Evolutionary conservation across 192 early-diverging fungal genomes (phyloP).

Genomic region (Coemansia sp.): DNA sequence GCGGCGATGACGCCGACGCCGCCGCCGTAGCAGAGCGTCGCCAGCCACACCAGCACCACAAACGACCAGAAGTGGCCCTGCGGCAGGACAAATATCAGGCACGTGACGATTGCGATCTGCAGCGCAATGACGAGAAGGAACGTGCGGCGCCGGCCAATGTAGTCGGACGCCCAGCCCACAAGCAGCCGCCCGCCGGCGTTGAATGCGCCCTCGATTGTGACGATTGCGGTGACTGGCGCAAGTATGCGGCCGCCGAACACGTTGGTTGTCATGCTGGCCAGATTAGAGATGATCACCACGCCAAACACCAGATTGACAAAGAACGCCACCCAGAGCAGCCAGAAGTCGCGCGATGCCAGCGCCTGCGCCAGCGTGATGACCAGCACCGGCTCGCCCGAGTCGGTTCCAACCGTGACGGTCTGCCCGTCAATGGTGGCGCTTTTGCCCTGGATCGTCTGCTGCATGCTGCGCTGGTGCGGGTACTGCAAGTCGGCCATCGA

Average conservation of each 20-base stretch:
- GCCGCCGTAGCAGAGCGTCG: slow-evolving; percentile 73
- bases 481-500: slow-evolving; percentile 39
- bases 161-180: slow-evolving; percentile 63
- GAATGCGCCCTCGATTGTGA: slow-evolving; percentile 66
- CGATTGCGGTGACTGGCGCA: slow-evolving; percentile 48
- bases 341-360: slow-evolving; percentile 61
- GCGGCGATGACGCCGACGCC: slow-evolving; percentile 79
- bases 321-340: slow-evolving; percentile 65
- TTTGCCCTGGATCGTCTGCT: slow-evolving; percentile 53
- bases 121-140: slow-evolving; percentile 64
- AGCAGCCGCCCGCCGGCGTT: slow-evolving; percentile 62
- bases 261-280: slow-evolving; percentile 64
- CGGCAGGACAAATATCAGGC: slow-evolving; percentile 62
- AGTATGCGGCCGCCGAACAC: slow-evolving; percentile 55
- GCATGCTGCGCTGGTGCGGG: slow-evolving; percentile 29
- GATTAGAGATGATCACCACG: slow-evolving; percentile 65
- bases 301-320: slow-evolving; percentile 68
- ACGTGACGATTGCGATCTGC: slow-evolving; percentile 64
- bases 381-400: slow-evolving; percentile 58
- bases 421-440: slow-evolving; percentile 47
- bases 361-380: slow-evolving; percentile 59
- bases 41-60: slow-evolving; percentile 64
- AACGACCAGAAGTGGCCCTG: slow-evolving; percentile 61
- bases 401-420: slow-evolving; percentile 56
- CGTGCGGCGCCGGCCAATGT: slow-evolving; percentile 65